Evolutionary conservation across 129 eudicot genomes (phyloP), one percentile per base, ranked within the genome.

Genomic region (Flaveria trinervia): DNA sequence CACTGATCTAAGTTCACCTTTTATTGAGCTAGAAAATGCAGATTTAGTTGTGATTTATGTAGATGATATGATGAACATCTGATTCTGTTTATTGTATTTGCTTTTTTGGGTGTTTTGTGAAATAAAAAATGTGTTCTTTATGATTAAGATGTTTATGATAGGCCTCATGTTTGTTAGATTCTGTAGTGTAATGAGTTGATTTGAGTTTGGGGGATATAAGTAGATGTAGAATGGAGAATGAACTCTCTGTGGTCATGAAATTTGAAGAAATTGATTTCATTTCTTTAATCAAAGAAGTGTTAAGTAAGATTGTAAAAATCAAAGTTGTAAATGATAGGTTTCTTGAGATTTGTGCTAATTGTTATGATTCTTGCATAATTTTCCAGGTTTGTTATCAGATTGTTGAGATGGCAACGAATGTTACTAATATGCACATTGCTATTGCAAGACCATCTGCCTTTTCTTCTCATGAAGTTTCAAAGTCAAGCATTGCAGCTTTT

Each of bases 381-480:
- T 36, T 57, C 71, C 65, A 79, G 83, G 55, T 71, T 49, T 49
- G 5, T 39, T 46, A 78, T 69, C 33, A 36, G 9, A 70, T 2
- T 33, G 49, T 74, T 49, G 49, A 60, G 49, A 79, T 79, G 64
- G 77, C 93, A 73, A 74, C 84, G 18, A 84, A 92, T 74, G 74
- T 89, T 79, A 78, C 89, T 17, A 72, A 68, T 79, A 67, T 89
- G 74, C 92, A 87, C 28, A 70, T 87, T 74, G 84, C 81, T 41
- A 45, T 84, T 20, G 80, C 87, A 68, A 89, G 73, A 71, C 83
- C 84, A 17, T 77, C 84, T 61, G 41, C 82, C 62, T 65, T 82
- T 78, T 78, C 92, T 43, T 76, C 90, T 7, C 77, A 77, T 11
- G 70, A 68, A 45, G 74, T 73, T 48, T 81, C 85, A 46, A 85